Conservation (phyloP, 164 flowering plant genomes). For the Annona cherimola region DNA sequence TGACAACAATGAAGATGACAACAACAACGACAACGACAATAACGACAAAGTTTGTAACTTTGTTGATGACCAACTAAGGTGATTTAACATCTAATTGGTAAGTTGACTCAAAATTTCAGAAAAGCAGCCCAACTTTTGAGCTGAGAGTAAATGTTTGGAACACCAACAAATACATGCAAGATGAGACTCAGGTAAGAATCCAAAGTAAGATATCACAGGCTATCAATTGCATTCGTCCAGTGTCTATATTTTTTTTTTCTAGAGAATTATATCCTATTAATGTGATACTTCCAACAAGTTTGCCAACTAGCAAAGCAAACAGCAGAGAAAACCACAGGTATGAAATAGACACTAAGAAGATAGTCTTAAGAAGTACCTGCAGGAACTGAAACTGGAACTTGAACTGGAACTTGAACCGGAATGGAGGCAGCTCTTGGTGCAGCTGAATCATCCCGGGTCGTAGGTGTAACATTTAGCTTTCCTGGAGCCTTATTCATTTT, state of each 20-base stretch:
- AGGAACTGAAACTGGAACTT: constrained; percentile 30
- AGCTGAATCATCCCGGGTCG: constrained; percentile 49
- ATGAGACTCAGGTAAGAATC: neutral
- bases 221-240: neutral
- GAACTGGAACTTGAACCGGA: no score
- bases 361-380: constrained; percentile 33
- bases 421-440: constrained; percentile 36
- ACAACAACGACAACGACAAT: no score
- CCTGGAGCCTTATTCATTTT: constrained; percentile 56
- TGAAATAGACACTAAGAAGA: neutral
- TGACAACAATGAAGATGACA: no score
- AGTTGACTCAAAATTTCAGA: neutral
- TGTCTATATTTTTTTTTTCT: no score
- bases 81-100: neutral
- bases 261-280: neutral
- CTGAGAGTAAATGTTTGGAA: neutral
- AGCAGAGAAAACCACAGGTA: neutral
- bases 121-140: no score
- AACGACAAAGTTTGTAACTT: no score
- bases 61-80: neutral
- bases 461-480: constrained; percentile 45
- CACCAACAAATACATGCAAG: neutral
- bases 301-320: neutral
- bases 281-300: neutral
- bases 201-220: neutral